Percentiles rank a stretch among this genome's conserved stretches.
Conservation (phyloP, 2,329 filamentous ascomycete species). For the Verticillium tricorpus region DNA sequence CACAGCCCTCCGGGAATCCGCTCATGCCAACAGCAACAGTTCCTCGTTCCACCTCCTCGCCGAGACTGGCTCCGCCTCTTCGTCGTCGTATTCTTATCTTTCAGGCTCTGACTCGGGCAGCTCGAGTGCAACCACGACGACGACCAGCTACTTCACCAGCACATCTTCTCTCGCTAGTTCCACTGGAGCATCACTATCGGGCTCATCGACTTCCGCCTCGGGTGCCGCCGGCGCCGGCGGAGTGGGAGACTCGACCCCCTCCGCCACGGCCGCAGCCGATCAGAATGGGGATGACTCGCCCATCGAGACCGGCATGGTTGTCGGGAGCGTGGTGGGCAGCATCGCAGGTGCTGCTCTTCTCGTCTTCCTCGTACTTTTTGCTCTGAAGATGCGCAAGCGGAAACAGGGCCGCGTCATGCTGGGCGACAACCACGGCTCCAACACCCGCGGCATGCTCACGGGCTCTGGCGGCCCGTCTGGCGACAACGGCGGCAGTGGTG, state of each 20-base stretch:
- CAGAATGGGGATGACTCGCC: slow-evolving; percentile 2
- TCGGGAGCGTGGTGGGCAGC: slow-evolving; percentile 53
- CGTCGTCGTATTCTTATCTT: neutral
- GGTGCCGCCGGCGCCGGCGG: slow-evolving; percentile 2
- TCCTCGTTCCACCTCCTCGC: neutral
- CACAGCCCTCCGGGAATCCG: neutral
- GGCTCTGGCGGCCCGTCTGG: slow-evolving; percentile 16
- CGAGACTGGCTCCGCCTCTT: neutral
- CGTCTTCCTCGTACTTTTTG: slow-evolving; percentile 45
- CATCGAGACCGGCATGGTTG: slow-evolving; percentile 27
- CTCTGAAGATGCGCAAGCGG: slow-evolving; percentile 53
- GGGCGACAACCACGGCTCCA: slow-evolving; percentile 30
- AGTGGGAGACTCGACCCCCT: slow-evolving; percentile 7
- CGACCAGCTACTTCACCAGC: neutral
- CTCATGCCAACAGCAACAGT: neutral
- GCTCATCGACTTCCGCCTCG: neutral
- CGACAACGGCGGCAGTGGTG: slow-evolving; percentile 12
- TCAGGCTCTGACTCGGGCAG: neutral
- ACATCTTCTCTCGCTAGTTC: neutral
- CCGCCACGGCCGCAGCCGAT: slow-evolving; percentile 15
- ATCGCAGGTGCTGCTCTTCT: slow-evolving; percentile 56
- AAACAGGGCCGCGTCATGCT: slow-evolving; percentile 38
- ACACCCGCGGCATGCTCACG: slow-evolving; percentile 24
- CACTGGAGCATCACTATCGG: neutral
- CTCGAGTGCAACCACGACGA: neutral